Base-by-base conservation (phyloP, 2,329 filamentous ascomycete species). In the Epicoccum nigrum region DNA sequence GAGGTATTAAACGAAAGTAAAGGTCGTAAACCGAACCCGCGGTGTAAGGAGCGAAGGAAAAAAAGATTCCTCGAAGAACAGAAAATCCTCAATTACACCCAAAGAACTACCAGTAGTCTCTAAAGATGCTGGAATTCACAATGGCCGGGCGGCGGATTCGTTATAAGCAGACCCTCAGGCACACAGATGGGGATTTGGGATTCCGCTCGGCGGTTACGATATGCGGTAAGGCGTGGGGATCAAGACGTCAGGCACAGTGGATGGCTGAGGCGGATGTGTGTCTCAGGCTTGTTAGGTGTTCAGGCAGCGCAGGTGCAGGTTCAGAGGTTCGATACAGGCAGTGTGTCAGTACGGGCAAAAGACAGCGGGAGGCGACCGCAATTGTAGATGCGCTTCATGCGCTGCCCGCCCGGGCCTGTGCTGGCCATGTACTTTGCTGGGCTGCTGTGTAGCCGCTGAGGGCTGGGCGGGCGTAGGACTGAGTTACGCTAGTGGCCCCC, bases 61-160 rank as follows among this genome's bases (percentile, higher is more conserved):
- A 16, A 16, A 41, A 33, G n/a, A n/a, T n/a, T n/a, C n/a, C n/a
- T n/a, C n/a, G n/a, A n/a, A 30, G 20, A 33, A 21, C 21, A 34
- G 30, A 19, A 46, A 27, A 32, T 27, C 44, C 38, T 34, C 38
- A 19, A 39, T 39, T 46, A 46, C 31, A 48, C 52, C 54, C 57
- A 60, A 65, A 60, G 67, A 70, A 70, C 69, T 71, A 73, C 70
- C 70, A 70, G 70, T 69, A 72, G 69, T 65, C 67, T 55, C 42
- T 32, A 30, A 46, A 38, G 27, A 47, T 41, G 33, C 15, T 43
- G 32, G 23, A 46, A n/a, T 43, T 42, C 27, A 58, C 54, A 51
- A 56, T n/a, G n/a, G n/a, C n/a, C 28, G 28, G 28, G 13, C 28
- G 60, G 52, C 49, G 42, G 46, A 25, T 72, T 70, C 71, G 67